phyloP scores from a whole-genome alignment of 192 early-diverging fungal species.

The Coemansia asiatica region DNA sequence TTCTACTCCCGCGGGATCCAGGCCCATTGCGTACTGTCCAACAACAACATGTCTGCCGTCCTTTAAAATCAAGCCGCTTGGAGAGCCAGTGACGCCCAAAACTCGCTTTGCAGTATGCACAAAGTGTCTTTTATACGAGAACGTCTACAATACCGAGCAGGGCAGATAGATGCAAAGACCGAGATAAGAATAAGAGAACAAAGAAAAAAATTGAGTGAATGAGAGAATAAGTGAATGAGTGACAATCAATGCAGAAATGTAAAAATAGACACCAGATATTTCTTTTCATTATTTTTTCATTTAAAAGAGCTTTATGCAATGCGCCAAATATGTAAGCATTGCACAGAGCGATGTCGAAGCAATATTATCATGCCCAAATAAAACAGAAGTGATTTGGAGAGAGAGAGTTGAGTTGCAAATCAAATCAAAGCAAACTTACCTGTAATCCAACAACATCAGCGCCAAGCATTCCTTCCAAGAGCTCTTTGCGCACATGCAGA shows the following conservation, averaged over 20 bases:
- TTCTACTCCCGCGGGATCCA: constrained; percentile 76
- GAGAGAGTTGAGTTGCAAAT: background rate
- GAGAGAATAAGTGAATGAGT: background rate
- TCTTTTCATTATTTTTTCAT: background rate
- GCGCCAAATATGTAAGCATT: background rate
- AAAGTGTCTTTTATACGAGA: constrained; percentile 90
- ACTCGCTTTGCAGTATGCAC: constrained; percentile 86
- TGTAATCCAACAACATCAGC: constrained; percentile 87
- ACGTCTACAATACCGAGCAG: constrained; percentile 65
- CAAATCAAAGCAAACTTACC: constrained; percentile 25
- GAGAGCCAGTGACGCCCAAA: constrained; percentile 82
- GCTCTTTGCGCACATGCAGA: constrained; percentile 79
- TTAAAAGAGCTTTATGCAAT: background rate
- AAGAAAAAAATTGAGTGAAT: background rate
- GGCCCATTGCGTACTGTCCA: constrained; percentile 94
- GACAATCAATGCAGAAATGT: background rate
- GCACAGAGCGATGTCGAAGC: constrained; percentile 2
- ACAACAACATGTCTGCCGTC: constrained; percentile 73
- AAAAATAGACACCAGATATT: background rate
- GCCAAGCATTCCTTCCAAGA: constrained; percentile 88
- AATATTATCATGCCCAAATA: constrained; percentile 37
- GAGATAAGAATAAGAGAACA: background rate
- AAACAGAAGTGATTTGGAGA: no score
- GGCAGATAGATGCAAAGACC: no score
- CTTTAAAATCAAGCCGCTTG: constrained; percentile 79